Percentiles rank a stretch among this genome's conserved stretches.
Conservation (phyloP, 305 asterid genomes). For the Fraxinus floribunda region DNA sequence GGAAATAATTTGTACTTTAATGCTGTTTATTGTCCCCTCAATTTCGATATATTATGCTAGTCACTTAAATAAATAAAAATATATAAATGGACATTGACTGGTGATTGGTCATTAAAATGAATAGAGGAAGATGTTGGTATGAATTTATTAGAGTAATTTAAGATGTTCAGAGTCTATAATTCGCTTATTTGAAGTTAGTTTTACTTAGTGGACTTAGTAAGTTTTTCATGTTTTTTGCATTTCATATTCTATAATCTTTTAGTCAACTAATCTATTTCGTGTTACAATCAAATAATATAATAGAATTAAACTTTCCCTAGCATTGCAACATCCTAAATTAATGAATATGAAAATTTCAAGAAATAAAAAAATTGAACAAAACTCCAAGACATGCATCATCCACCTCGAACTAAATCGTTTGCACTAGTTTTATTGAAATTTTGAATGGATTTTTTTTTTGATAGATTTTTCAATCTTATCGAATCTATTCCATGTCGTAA, state of each 20-base stretch:
- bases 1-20: background rate
- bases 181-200: background rate
- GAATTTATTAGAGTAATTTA: background rate
- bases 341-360: background rate
- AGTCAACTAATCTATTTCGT: background rate
- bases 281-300: background rate
- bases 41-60: background rate
- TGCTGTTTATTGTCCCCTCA: background rate
- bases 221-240: background rate
- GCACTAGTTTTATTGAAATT: conserved; percentile 41
- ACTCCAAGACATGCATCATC: background rate
- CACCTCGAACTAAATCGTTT: conserved; percentile 31
- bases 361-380: background rate
- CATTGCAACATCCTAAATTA: background rate
- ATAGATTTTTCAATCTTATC: conserved; percentile 49
- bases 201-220: background rate
- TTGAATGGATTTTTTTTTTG: conserved; percentile 29
- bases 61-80: background rate
- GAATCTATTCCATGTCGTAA: conserved; percentile 62
- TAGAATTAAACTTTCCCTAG: background rate
- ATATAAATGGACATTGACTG: background rate
- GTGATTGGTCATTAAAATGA: background rate
- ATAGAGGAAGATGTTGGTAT: background rate
- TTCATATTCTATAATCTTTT: background rate
- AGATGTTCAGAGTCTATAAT: background rate